These are phyloP conservation scores for Leccinum longicurvipes DNA, from an alignment of 768 basidiomycete genomes.

Conservation along the genomic window DNA sequence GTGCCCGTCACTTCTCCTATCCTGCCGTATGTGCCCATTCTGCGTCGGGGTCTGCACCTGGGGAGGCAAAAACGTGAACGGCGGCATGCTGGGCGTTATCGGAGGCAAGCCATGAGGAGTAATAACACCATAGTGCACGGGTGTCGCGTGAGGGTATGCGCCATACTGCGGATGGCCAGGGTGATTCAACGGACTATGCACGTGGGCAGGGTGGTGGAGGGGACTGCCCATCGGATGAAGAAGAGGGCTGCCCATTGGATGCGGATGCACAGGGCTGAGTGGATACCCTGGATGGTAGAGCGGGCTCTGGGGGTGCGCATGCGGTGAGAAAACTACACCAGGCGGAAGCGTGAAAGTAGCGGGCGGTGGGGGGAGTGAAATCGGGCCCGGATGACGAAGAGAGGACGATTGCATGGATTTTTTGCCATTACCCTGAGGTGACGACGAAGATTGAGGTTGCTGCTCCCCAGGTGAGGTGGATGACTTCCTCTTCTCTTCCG, in stretches of 20 bases:
- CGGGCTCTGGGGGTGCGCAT: constrained; percentile 37
- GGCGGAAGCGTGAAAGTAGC: constrained; percentile 43
- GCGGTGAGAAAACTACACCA: constrained; percentile 31
- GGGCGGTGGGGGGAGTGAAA: constrained; percentile 64
- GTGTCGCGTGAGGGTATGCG: constrained; percentile 20
- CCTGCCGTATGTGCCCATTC: constrained; percentile 8
- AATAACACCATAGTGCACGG: constrained; percentile 37
- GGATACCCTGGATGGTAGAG: constrained; percentile 36
- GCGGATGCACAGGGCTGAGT: constrained; percentile 26
- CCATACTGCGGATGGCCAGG: constrained; percentile 29
- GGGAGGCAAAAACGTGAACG: constrained; percentile 78
- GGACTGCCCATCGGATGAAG: constrained; percentile 38
- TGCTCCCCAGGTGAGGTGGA: constrained; percentile 16
- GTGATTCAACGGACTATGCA: constrained; percentile 32
- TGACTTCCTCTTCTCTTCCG: constrained; percentile 24
- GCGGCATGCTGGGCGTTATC: constrained; percentile 97
- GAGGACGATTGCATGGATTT: constrained; percentile 26
- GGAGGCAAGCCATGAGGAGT: constrained; percentile 85
- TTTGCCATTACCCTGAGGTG: constrained; percentile 12
- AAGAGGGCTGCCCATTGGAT: constrained; percentile 34
- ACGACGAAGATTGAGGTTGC: constrained; percentile 9
- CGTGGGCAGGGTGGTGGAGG: constrained; percentile 29
- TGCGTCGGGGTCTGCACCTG: constrained; percentile 29
- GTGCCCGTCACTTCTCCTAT: constrained; percentile 1
- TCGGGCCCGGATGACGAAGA: constrained; percentile 66